A percentile compares a stretch with the other conserved stretches of the same genome.
Conservation (phyloP, 306 rosid genomes). For the Acacia melanoxylon region DNA sequence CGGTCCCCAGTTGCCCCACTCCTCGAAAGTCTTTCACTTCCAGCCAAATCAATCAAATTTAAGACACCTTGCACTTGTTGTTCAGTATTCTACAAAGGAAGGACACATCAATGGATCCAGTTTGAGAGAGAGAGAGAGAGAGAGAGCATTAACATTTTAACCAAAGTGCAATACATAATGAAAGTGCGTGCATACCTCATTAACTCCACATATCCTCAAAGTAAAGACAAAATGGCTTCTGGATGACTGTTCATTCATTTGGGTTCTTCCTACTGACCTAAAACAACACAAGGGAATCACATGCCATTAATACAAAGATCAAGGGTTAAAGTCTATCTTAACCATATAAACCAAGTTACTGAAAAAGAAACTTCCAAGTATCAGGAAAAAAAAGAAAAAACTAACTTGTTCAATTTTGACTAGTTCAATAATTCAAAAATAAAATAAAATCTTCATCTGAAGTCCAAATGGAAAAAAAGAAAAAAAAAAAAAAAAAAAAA, state of each 20-base stretch:
- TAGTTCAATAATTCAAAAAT: conserved; percentile 9
- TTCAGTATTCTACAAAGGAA: conserved; percentile 63
- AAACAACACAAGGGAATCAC: conserved; percentile 21
- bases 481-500: not conserved
- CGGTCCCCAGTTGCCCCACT: conserved; percentile 97
- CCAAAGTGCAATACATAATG: not conserved
- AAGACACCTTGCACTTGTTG: conserved; percentile 97
- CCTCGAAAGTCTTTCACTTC: conserved; percentile 90
- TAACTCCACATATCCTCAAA: conserved; percentile 81
- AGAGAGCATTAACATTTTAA: not conserved
- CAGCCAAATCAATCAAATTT: conserved; percentile 91
- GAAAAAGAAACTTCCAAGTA: not conserved
- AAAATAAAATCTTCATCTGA: conserved; percentile 18
- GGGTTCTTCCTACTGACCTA: conserved; percentile 96
- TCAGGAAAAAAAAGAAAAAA: not conserved
- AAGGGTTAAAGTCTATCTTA: not conserved
- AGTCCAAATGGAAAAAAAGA: not conserved
- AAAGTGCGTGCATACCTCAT: conserved; percentile 57
- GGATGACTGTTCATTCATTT: conserved; percentile 96
- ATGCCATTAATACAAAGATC: not conserved
- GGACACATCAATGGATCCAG: conserved; percentile 11
- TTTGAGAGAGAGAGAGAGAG: conserved; percentile 5
- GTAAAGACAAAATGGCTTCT: conserved; percentile 96
- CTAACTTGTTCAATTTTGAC: not conserved
- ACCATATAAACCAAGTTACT: not conserved